Evolutionary conservation across 2,329 filamentous ascomycete genomes (phyloP), one percentile per base, ranked within the genome.

Genomic region (Fusarium haematococcum): DNA sequence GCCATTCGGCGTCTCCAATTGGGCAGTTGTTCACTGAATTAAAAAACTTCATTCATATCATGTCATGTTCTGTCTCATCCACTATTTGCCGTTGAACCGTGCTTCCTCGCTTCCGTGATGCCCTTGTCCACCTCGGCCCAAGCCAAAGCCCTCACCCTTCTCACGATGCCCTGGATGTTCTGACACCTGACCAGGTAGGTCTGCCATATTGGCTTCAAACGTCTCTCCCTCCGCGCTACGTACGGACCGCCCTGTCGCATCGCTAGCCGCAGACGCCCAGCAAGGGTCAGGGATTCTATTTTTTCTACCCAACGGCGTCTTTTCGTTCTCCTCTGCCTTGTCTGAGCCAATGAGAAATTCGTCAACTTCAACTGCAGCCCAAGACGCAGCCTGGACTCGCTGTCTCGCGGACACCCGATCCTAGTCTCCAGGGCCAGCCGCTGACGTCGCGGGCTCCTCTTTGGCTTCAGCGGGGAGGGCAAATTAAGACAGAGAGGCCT

Each of bases 171-270:
- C 23, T 56, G 39, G 54, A 63, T 61, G 39, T 54, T 71, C 25
- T 56, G 41, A 37, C n/a, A 50, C 27, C 68, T 52, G 41, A 70
- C 37, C 39, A 35, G 27, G 32, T 30, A 43, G n/a, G n/a, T 20
- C 11, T 32, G 18, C 45, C 57, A 23, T 48, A 37, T 27, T 23
- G 62, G 41, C 45, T 41, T 35, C 62, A 64, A 64, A 61, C 59
- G 56, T 33, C 43, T 48, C 43, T 48, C n/a, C 20, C 41, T 41
- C n/a, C 59, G 71, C 71, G 71, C 71, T 43, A 43, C 39, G 39
- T 74, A 74, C 60, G 60, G 67, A 62, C 68, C 71, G 70, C 32
- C 65, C 61, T 73, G 61, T 73, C 45, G 67, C 70, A 68, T 71
- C 35, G 50, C 56, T 73, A 73, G 66, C 35, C 45, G 61, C 58